Evolutionary conservation across 1,284 basidiomycete genomes (phyloP), one percentile per base, ranked within the genome.

Genomic region (Cutaneotrichosporon arboriforme): DNA sequence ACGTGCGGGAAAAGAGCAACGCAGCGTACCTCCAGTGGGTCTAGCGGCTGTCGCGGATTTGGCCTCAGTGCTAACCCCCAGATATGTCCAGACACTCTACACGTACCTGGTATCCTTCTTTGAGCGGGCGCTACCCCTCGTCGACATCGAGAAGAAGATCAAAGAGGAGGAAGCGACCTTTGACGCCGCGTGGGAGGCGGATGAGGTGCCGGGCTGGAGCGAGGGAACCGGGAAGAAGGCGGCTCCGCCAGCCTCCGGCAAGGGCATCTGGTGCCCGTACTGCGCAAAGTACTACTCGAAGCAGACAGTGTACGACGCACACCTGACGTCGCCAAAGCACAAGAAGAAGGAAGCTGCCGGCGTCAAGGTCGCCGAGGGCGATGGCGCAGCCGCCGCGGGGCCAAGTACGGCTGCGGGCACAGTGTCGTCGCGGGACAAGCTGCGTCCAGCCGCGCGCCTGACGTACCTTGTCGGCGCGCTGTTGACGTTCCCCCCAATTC

Each of bases 241-340:
- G 2, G 57, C 60, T 21, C 60, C 62, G 15, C 61, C 66, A 26
- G 62, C 58, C 40, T 69, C 70, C 10, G 75, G 68, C 9, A 78
- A 79, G 22, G 90, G 90, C 1, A 90, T 97, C 53, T 98, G 94
- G 94, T 98, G 96, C 79, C 80, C 85, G 44, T 89, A 91, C 50
- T 98, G 92, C 70, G 88, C 92, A 73, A 92, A 93, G 69, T 80
- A 81, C 58, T 98, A 97, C 73, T 84, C 93, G 13, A 99, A 97
- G 73, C 90, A 97, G 73, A 97, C 94, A 0, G 96, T 98, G 4
- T 98, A 93, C 74, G 90, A 97, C 65, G 93, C 91, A 4, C 96
- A 98, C 71, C 77, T 98, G 45, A 89, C 84, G 9, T 94, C 91
- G 26, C 92, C 90, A 75, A 97, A 92, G 72, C 96, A 98, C 72